A percentile compares a stretch with the other conserved stretches of the same genome.
These are phyloP conservation scores for Datisca glomerata DNA, from an alignment of 306 rosid genomes.

Conservation along the genomic window DNA sequence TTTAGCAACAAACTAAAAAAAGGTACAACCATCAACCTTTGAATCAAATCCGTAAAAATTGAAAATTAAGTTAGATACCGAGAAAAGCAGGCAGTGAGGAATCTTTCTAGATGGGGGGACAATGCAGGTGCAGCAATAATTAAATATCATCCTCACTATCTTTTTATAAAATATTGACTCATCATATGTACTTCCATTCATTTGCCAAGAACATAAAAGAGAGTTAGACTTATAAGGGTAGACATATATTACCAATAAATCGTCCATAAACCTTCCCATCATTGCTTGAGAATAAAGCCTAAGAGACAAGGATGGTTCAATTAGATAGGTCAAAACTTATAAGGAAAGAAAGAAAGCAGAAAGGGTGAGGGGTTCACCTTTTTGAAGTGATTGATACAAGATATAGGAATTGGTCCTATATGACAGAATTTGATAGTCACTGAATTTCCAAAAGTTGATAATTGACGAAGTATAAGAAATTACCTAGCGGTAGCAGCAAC, in stretches of 20 bases:
- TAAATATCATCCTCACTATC: no score
- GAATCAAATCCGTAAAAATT: no score
- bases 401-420: slow-evolving; percentile 55
- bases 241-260: slow-evolving; percentile 46
- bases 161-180: no score
- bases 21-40: no score
- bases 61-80: no score
- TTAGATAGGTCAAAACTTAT: slow-evolving; percentile 10
- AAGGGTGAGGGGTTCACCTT: slow-evolving; percentile 33
- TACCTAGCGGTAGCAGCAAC: no score
- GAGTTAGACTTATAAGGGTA: slow-evolving; percentile 1
- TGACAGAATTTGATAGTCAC: slow-evolving; percentile 13
- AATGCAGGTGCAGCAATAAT: no score
- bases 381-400: slow-evolving; percentile 57
- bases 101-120: no score
- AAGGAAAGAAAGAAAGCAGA: slow-evolving; percentile 7
- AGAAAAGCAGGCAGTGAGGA: no score
- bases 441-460: slow-evolving; percentile 9
- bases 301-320: slow-evolving; percentile 14
- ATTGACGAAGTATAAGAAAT: no score
- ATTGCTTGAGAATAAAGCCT: slow-evolving; percentile 55
- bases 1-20: no score
- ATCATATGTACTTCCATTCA: background rate
- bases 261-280: slow-evolving; percentile 59
- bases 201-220: background rate